Base-by-base conservation (phyloP, 306 rosid genomes). In the Malus sieversii region DNA sequence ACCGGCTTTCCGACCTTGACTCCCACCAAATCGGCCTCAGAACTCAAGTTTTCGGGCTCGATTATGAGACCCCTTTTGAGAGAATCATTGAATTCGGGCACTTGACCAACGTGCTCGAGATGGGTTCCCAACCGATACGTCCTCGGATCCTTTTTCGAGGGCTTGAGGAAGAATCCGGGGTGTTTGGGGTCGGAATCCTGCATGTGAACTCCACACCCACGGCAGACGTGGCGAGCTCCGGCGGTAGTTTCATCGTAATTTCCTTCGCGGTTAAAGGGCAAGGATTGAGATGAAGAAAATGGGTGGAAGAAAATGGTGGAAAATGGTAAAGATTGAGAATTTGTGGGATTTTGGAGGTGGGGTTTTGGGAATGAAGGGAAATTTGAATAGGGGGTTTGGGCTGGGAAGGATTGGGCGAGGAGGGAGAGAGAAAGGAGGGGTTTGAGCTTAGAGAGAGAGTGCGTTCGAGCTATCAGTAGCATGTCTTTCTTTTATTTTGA, bases 171-270 rank as follows among this genome's bases (percentile, higher is more conserved):
- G 80, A 90, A 95, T 29, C 98, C 98, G 20, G 97, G 98, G 68
- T 74, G 86, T 33, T 90, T 90, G 14, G 96, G 87, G 69, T 86
- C 87, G 7, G 77, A 83, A 75, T 84, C 83, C 59, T 95, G 98
- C 96, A 95, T 88, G 53, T 84, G 81, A 77, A 95, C 93, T 67
- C 98, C 98, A 78, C 98, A 95, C 23, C 98, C 97, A 70, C 90
- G 93, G 85, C 97, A 94, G 53, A 92, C 88, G 45, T 19, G 71
- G 73, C 70, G 69, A 63, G 80, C 73, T 59, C 51, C 75, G 74
- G 91, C 70, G 66, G 71, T 45, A 42, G 82, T 59, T 82, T 90
- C 98, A 58, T 88, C 92, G 30, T 75, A 94, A 80, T 94, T 94
- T 35, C 98, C 98, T 15, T 94, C 98, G 16, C 96, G 97, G 57